Conservation (phyloP, 768 basidiomycete genomes). For the Mycena vitilis region DNA sequence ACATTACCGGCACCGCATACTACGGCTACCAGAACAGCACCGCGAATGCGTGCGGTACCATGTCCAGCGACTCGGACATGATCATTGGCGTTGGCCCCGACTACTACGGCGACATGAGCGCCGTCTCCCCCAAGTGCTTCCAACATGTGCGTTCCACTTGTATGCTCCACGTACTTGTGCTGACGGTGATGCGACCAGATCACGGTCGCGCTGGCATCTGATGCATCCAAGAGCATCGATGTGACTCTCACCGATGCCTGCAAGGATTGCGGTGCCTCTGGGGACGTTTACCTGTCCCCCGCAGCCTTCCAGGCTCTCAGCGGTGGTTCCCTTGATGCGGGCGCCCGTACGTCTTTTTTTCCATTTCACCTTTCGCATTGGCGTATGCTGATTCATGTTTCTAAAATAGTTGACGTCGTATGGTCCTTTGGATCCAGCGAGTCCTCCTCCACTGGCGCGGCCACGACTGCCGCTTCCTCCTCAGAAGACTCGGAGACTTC, state of each 20-base stretch:
- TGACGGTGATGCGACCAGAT: conserved; percentile 28
- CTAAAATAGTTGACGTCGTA: conserved; percentile 31
- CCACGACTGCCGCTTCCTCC: conserved; percentile 12
- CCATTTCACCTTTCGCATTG: no score
- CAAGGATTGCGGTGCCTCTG: conserved; percentile 23
- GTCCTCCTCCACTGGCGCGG: neutral
- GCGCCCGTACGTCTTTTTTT: conserved; percentile 28
- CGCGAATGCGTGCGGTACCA: conserved; percentile 34
- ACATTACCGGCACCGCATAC: conserved; percentile 31
- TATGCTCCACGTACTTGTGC: neutral
- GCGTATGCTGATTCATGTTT: conserved; percentile 4
- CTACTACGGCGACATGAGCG: conserved; percentile 34
- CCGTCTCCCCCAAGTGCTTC: conserved; percentile 30
- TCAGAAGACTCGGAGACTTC: conserved; percentile 11
- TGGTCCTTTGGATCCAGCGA: conserved; percentile 32
- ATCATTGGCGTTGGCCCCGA: conserved; percentile 34
- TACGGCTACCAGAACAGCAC: conserved; percentile 37
- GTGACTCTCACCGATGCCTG: conserved; percentile 37
- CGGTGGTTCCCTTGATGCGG: conserved; percentile 32
- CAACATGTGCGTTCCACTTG: conserved; percentile 24
- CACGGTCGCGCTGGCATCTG: conserved; percentile 33
- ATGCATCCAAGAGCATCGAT: conserved; percentile 30
- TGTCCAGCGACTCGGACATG: conserved; percentile 35
- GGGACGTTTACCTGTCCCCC: conserved; percentile 33
- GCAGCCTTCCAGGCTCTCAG: conserved; percentile 35